phyloP scores from a whole-genome alignment of 768 basidiomycete genomes.

The Pleurotus salmoneostramineus region DNA sequence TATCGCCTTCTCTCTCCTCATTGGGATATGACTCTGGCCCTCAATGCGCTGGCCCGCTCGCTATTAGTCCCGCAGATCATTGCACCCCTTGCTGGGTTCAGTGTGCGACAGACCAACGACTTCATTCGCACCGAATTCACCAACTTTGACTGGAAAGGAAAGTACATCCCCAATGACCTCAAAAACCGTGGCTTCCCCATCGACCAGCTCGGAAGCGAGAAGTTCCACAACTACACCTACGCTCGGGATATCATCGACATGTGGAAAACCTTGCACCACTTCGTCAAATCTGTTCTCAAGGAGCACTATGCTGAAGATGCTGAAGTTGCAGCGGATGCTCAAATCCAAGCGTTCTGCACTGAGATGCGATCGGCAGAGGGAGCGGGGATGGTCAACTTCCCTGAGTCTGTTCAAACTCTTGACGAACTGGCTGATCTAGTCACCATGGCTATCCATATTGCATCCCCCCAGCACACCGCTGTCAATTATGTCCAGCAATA shows the following conservation, averaged over 20 bases:
- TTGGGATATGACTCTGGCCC: constrained; percentile 23
- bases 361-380: constrained; percentile 19
- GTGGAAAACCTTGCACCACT: constrained; percentile 23
- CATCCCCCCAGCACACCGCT: constrained; percentile 27
- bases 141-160: constrained; percentile 20
- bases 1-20: constrained; percentile 23
- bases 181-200: constrained; percentile 23
- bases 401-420: constrained; percentile 17
- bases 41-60: constrained; percentile 21
- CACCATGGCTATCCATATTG: constrained; percentile 29
- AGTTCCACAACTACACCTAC: constrained; percentile 26
- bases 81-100: constrained; percentile 16
- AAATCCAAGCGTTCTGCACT: constrained; percentile 16
- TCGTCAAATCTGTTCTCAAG: constrained; percentile 17
- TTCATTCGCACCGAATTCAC: constrained; percentile 19
- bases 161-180: constrained; percentile 23
- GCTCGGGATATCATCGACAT: constrained; percentile 20
- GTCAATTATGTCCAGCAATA: constrained; percentile 31
- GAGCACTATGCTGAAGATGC: constrained; percentile 14
- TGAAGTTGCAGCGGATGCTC: constrained; percentile 16
- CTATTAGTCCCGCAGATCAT: constrained; percentile 22
- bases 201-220: constrained; percentile 18
- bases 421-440: constrained; percentile 22
- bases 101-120: constrained; percentile 11
- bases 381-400: constrained; percentile 21